These are phyloP conservation scores for Penicillium turbatum DNA, from an alignment of 495 filamentous ascomycete species.

Conservation along the genomic window DNA sequence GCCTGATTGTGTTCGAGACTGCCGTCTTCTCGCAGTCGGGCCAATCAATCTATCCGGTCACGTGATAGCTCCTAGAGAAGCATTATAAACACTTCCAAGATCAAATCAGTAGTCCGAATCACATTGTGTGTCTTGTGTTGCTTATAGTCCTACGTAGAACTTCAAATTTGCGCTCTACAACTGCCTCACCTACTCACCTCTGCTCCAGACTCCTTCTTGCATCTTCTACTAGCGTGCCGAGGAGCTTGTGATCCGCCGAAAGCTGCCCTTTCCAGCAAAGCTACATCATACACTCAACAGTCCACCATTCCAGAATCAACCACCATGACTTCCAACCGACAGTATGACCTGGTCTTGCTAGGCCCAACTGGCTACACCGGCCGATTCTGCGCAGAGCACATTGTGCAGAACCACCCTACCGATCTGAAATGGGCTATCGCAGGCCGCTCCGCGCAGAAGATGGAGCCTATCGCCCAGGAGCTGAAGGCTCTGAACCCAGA, in stretches of 20 bases:
- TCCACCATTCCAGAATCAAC: not conserved
- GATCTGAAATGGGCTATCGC: constrained; percentile 86
- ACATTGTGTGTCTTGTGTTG: not conserved
- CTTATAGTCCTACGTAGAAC: not conserved
- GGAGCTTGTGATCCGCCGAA: constrained; percentile 12
- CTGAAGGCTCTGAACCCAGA: constrained; percentile 64
- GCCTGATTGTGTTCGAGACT: constrained; percentile 1
- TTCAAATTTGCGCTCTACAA: not conserved
- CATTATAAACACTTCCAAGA: not conserved
- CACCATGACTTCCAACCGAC: constrained; percentile 43
- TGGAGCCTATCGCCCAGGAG: constrained; percentile 62
- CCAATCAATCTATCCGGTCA: constrained; percentile 16
- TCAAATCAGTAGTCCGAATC: not conserved
- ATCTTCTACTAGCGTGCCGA: not conserved
- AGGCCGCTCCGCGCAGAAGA: constrained; percentile 70
- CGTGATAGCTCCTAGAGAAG: constrained; percentile 5
- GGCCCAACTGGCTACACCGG: constrained; percentile 90
- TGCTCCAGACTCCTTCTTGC: not conserved
- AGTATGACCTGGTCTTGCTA: constrained; percentile 80
- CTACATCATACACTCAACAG: constrained; percentile 3
- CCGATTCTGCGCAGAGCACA: constrained; percentile 69
- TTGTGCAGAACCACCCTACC: constrained; percentile 68
- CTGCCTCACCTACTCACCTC: not conserved
- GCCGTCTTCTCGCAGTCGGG: constrained; percentile 10
- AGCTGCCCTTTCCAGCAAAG: constrained; percentile 8